Conservation (phyloP, 495 filamentous ascomycete genomes). For the Hypomontagnella monticulosa region DNA sequence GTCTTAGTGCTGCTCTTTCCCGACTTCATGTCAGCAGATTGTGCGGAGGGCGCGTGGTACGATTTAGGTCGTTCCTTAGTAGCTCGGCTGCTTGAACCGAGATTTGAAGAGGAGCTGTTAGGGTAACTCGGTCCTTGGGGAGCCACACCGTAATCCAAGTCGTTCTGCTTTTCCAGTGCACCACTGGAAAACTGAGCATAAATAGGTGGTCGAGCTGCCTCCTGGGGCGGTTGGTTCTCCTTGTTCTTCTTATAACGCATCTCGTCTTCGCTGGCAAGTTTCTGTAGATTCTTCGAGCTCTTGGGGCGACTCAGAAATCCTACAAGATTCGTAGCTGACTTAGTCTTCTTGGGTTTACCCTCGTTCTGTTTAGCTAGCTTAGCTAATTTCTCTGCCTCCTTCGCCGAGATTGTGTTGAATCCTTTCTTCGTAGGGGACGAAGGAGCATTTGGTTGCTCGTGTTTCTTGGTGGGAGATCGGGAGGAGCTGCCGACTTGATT, state of each 20-base stretch:
- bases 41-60: constrained; percentile 40
- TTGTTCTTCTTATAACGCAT: constrained; percentile 69
- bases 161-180: constrained; percentile 41
- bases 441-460: constrained; percentile 47
- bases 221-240: constrained; percentile 71
- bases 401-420: constrained; percentile 72
- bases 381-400: constrained; percentile 64
- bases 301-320: constrained; percentile 70
- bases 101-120: constrained; percentile 22
- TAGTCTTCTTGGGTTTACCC: constrained; percentile 80
- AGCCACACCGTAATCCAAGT: constrained; percentile 11
- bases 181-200: constrained; percentile 75
- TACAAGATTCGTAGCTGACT: constrained; percentile 81
- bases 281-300: constrained; percentile 64
- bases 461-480: constrained; percentile 51
- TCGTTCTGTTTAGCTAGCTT: constrained; percentile 54
- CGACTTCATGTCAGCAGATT: constrained; percentile 53
- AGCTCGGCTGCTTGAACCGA: constrained; percentile 11
- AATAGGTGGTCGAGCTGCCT: constrained; percentile 70
- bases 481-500: constrained; percentile 55
- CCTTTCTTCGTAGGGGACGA: constrained; percentile 68
- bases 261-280: constrained; percentile 51
- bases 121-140: neutral
- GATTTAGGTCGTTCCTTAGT: constrained; percentile 45
- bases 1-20: constrained; percentile 42